These are phyloP conservation scores for Paraphysoderma sedebokerense DNA, from an alignment of 371 early-diverging fungal species.

Conservation along the genomic window DNA sequence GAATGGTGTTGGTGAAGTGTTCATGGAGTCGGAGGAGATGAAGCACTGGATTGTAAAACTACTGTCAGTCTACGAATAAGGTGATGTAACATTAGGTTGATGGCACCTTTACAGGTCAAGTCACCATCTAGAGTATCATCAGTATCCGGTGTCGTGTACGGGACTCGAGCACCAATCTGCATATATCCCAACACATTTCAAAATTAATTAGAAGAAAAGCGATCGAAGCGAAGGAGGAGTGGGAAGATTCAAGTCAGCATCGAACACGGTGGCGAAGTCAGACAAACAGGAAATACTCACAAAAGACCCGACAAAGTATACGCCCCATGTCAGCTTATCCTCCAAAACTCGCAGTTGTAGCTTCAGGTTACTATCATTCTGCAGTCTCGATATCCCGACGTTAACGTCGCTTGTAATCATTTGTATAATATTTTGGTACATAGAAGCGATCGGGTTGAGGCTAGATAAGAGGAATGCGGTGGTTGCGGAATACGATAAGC, in stretches of 20 bases:
- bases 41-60: no score
- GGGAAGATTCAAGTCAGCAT: no score
- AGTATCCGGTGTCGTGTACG: conserved; percentile 40
- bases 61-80: conserved; percentile 2
- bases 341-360: no score
- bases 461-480: conserved; percentile 29
- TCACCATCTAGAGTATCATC: conserved; percentile 46
- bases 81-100: conserved; percentile 16
- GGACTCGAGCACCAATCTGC: conserved; percentile 5
- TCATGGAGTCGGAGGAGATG: no score
- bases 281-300: no score
- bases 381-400: no score
- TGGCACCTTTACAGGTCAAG: conserved; percentile 16
- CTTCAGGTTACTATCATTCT: no score
- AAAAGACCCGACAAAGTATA: no score
- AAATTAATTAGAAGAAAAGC: not conserved
- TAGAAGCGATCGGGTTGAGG: conserved; percentile 42
- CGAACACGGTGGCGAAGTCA: no score
- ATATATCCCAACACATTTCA: not conserved
- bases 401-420: no score
- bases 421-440: conserved; percentile 34
- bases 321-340: no score
- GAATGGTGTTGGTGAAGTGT: no score
- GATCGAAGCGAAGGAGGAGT: conserved; percentile 3
- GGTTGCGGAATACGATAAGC: conserved; percentile 48